Percentiles rank a stretch among this genome's conserved stretches.
Conservation (phyloP, 2,329 filamentous ascomycete genomes). For the Pleoardoris graminearum region DNA sequence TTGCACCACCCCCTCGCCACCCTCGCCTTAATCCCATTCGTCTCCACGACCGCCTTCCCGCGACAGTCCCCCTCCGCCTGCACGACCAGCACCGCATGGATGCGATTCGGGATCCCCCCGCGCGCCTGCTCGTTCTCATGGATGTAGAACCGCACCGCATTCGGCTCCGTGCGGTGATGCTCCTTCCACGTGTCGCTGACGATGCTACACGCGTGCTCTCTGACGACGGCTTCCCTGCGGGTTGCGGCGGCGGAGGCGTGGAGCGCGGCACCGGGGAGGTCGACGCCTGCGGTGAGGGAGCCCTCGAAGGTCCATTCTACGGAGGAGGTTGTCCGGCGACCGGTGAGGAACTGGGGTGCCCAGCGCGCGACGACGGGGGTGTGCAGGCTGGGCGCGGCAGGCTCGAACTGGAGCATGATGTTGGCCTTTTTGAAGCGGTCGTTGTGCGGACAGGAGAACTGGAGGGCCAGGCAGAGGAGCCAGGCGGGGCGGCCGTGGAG, state of each 20-base stretch:
- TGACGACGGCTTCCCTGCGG: not conserved
- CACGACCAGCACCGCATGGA: constrained; percentile 2
- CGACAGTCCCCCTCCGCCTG: not conserved
- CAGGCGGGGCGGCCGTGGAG: not conserved
- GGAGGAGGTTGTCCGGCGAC: not conserved
- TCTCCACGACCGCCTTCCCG: not conserved
- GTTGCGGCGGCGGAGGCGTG: not conserved
- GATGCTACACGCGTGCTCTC: constrained; percentile 1
- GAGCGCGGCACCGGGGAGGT: not conserved
- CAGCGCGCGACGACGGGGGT: constrained; percentile 1
- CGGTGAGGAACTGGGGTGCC: constrained; percentile 3
- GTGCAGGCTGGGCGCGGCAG: not conserved
- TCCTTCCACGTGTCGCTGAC: constrained; percentile 2
- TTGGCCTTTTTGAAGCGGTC: constrained; percentile 7
- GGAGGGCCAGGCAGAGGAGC: not conserved
- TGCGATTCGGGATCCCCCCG: constrained; percentile 1
- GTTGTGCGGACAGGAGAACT: constrained; percentile 5
- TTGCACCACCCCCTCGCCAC: not conserved
- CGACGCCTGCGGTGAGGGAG: not conserved
- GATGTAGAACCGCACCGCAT: constrained; percentile 2
- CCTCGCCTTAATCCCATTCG: constrained; percentile 3
- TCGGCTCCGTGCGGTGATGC: not conserved
- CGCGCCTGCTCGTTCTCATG: constrained; percentile 1
- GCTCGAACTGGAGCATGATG: constrained; percentile 6
- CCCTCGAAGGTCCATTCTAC: constrained; percentile 2